phyloP scores from a whole-genome alignment of 2,329 filamentous ascomycete genomes.

The Fusarium abutilonis region DNA sequence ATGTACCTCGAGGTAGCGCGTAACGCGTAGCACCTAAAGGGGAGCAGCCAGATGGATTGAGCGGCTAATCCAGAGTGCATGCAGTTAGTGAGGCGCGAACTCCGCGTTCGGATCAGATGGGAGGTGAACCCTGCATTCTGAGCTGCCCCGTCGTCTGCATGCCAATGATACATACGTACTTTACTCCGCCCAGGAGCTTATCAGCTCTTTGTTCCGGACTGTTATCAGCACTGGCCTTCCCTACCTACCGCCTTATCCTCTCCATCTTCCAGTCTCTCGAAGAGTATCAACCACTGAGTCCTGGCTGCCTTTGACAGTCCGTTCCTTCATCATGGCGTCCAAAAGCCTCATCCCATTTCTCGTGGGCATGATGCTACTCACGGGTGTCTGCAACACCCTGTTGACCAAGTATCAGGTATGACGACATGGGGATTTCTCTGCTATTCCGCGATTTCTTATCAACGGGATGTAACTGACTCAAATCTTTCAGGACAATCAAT shows the following conservation, averaged over 20 bases:
- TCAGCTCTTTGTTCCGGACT: slow-evolving; percentile 36
- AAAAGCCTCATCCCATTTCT: slow-evolving; percentile 81
- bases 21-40: slow-evolving; percentile 3
- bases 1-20: slow-evolving; percentile 16
- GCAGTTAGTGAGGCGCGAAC: slow-evolving; percentile 15
- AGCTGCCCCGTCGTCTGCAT: not conserved
- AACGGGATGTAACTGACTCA: slow-evolving; percentile 10
- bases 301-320: slow-evolving; percentile 5
- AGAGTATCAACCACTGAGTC: slow-evolving; percentile 16
- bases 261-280: slow-evolving; percentile 6
- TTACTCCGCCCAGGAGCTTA: slow-evolving; percentile 31
- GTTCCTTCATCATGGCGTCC: slow-evolving; percentile 68
- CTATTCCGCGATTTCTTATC: not conserved
- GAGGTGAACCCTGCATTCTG: slow-evolving; percentile 18
- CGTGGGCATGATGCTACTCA: slow-evolving; percentile 95
- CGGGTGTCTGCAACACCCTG: slow-evolving; percentile 95
- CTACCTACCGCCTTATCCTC: slow-evolving; percentile 2
- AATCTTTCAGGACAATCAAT: slow-evolving; percentile 84
- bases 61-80: slow-evolving; percentile 9
- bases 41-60: slow-evolving; percentile 2
- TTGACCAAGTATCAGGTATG: slow-evolving; percentile 93
- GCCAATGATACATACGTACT: slow-evolving; percentile 11
- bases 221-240: slow-evolving; percentile 14
- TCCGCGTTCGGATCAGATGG: slow-evolving; percentile 16
- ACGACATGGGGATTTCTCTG: slow-evolving; percentile 22